Evolutionary conservation across 139 green algal species (phyloP).

Genomic region (Dunaliella primolecta): DNA sequence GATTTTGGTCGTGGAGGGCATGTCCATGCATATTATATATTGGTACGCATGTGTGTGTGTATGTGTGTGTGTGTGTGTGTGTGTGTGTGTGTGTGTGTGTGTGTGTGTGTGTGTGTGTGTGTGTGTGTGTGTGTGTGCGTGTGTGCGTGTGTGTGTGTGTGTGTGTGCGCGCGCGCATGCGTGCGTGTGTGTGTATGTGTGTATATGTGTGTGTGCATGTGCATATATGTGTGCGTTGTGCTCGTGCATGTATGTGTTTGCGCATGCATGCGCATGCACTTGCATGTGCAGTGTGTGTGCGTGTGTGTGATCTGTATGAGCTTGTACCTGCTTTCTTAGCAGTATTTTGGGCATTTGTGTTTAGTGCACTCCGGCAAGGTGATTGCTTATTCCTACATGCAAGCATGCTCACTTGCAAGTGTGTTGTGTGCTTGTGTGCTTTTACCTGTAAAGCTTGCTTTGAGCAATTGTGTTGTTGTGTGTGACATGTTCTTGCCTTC

Average conservation of each 20-base stretch:
- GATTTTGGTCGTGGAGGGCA: neutral
- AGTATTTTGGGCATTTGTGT: too few species aligned
- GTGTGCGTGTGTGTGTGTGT: neutral
- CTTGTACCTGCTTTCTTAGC: too few species aligned
- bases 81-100: neutral
- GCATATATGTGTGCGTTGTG: neutral
- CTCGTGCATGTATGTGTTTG: neutral
- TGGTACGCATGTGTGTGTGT: neutral
- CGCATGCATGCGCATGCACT: too few species aligned
- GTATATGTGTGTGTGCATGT: neutral
- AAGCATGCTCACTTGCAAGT: neutral
- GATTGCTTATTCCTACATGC: neutral
- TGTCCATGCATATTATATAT: neutral
- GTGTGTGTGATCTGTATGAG: too few species aligned
- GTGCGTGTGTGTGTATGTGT: too few species aligned
- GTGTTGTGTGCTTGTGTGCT: too few species aligned
- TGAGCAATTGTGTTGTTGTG: too few species aligned
- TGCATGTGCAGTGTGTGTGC: too few species aligned
- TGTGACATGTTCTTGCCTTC: too few species aligned
- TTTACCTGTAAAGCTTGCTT: too few species aligned
- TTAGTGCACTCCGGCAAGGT: neutral
- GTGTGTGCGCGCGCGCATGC: neutral
- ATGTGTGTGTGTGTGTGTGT: neutral
- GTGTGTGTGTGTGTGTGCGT: neutral
- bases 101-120: neutral